These are phyloP conservation scores for Celoporthe dispersa DNA, from an alignment of 2,329 filamentous ascomycete species.

Conservation along the genomic window DNA sequence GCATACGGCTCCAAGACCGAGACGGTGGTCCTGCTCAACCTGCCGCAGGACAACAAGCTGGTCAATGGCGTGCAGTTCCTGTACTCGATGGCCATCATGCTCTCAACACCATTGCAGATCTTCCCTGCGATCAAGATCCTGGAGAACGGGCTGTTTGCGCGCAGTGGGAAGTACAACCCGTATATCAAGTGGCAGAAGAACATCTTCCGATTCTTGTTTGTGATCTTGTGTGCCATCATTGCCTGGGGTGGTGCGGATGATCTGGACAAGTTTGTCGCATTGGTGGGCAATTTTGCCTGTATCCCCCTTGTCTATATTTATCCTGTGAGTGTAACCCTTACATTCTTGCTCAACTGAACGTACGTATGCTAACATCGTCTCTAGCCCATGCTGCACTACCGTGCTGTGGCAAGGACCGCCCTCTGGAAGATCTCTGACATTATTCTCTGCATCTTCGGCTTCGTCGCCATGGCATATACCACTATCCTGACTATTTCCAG, in stretches of 20 bases:
- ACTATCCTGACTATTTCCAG: constrained; percentile 84
- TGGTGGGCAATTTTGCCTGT: constrained; percentile 97
- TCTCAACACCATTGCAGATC: constrained; percentile 94
- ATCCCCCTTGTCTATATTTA: constrained; percentile 98
- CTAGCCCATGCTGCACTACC: constrained; percentile 88
- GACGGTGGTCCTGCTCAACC: constrained; percentile 93
- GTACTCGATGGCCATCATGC: constrained; percentile 95
- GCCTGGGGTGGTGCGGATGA: constrained; percentile 93
- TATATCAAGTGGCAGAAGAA: constrained; percentile 99
- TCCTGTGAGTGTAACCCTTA: constrained; percentile 68
- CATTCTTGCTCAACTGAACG: neutral
- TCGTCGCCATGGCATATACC: constrained; percentile 89
- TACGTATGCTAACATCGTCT: constrained; percentile 38
- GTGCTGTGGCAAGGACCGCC: constrained; percentile 71
- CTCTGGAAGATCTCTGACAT: constrained; percentile 76
- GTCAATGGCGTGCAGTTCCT: constrained; percentile 97
- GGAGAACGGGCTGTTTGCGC: constrained; percentile 90
- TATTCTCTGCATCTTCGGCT: constrained; percentile 77
- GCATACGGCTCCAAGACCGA: constrained; percentile 95
- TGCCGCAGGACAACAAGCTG: constrained; percentile 92
- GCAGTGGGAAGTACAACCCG: constrained; percentile 95
- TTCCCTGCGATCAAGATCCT: constrained; percentile 98
- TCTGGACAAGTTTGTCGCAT: constrained; percentile 94
- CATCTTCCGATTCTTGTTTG: constrained; percentile 89
- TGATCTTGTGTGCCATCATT: constrained; percentile 81